Conservation (phyloP, 164 flowering plant species). For the Magnolia officinalis region DNA sequence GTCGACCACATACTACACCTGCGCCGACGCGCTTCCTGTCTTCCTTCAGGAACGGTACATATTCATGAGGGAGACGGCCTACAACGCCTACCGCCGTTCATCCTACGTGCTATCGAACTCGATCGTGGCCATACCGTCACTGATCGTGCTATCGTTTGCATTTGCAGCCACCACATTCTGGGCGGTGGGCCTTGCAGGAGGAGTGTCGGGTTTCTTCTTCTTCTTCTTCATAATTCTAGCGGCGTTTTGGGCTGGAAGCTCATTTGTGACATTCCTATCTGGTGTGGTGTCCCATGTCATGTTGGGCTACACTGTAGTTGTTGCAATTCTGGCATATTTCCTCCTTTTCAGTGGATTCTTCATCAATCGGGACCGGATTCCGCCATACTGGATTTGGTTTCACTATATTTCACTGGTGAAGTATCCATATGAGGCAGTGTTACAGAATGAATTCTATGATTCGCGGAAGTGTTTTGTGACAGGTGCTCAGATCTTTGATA, state of each 20-base stretch:
- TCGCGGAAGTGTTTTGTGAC: slow-evolving; percentile 56
- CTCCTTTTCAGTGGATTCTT: slow-evolving; percentile 91
- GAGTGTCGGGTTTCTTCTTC: slow-evolving; percentile 64
- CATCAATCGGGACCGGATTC: slow-evolving; percentile 72
- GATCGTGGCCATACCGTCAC: slow-evolving; percentile 55
- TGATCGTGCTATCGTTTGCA: slow-evolving; percentile 53
- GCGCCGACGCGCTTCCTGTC: slow-evolving; percentile 88
- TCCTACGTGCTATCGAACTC: slow-evolving; percentile 81
- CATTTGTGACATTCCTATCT: slow-evolving; percentile 89
- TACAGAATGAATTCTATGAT: slow-evolving; percentile 70
- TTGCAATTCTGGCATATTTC: slow-evolving; percentile 75
- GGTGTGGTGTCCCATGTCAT: slow-evolving; percentile 77
- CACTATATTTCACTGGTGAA: slow-evolving; percentile 84
- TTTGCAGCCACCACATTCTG: slow-evolving; percentile 71
- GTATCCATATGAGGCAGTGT: slow-evolving; percentile 76
- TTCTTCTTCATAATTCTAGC: slow-evolving; percentile 56
- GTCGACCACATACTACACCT: slow-evolving; percentile 95
- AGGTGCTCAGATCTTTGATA: slow-evolving; percentile 83
- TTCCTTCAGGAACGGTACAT: slow-evolving; percentile 90
- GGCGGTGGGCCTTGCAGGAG: slow-evolving; percentile 82
- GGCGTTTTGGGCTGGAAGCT: slow-evolving; percentile 89
- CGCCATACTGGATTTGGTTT: slow-evolving; percentile 91
- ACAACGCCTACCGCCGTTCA: slow-evolving; percentile 88
- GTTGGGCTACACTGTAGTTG: slow-evolving; percentile 80
- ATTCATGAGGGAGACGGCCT: slow-evolving; percentile 92